A percentile compares a stretch with the other conserved stretches of the same genome.
Conservation (phyloP, 139 green algal species). For the Yamagishiella unicocca region DNA sequence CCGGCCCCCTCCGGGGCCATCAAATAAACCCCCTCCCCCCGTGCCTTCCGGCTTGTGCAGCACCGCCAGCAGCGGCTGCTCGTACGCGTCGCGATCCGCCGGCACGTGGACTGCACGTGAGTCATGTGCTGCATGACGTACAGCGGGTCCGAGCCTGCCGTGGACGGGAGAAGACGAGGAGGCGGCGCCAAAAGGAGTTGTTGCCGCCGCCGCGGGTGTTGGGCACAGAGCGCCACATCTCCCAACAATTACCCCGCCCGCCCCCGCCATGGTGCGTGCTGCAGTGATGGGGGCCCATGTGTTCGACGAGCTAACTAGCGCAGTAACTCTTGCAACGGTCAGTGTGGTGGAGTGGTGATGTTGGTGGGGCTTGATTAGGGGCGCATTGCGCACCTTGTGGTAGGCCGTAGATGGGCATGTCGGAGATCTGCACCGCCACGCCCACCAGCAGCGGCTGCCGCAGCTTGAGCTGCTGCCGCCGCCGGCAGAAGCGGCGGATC, state of each 20-base stretch:
- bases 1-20: no score
- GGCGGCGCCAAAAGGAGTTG: neutral
- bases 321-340: no score
- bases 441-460: constrained; percentile 20
- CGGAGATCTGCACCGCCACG: neutral
- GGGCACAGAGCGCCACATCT: no score
- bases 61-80: constrained; percentile 38
- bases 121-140: neutral
- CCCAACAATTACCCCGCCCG: neutral
- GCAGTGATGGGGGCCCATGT: no score
- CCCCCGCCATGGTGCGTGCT: neutral
- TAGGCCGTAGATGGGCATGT: constrained; percentile 30
- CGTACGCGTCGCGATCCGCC: neutral
- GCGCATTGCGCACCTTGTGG: neutral
- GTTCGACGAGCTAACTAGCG: neutral
- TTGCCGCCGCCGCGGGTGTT: neutral
- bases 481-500: neutral
- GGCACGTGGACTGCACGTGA: constrained; percentile 11
- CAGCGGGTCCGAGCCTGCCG: constrained; percentile 25
- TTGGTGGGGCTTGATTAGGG: neutral
- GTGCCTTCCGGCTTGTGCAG: constrained; percentile 33
- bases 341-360: no score
- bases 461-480: neutral
- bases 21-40: neutral
- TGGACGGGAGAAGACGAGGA: neutral